These are phyloP conservation scores for Fusarium buxicola DNA, from an alignment of 2,329 filamentous ascomycete species.

Conservation along the genomic window DNA sequence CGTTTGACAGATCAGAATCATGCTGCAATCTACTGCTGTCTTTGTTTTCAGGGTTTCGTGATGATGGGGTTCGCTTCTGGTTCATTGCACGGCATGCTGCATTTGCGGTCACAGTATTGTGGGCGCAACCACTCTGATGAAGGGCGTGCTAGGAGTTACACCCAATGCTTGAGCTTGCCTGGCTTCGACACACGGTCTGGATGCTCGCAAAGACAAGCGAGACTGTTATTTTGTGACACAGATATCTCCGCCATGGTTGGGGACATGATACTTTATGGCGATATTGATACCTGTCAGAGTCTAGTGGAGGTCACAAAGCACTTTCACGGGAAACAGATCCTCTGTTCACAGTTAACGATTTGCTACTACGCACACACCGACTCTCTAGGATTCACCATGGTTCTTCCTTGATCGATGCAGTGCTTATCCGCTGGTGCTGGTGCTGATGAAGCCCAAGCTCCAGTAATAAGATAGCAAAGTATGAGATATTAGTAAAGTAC, in stretches of 20 bases:
- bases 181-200: conserved; percentile 17
- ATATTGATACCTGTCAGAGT: neutral
- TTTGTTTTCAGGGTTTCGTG: conserved; percentile 25
- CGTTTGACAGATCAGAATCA: conserved; percentile 31
- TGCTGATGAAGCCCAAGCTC: conserved; percentile 23
- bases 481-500: conserved; percentile 27
- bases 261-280: neutral
- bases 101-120: conserved; percentile 9
- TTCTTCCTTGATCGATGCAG: conserved; percentile 14
- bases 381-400: conserved; percentile 6
- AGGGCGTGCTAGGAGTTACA: conserved; percentile 14
- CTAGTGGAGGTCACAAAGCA: conserved; percentile 1
- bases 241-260: conserved; percentile 4
- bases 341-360: neutral
- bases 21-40: conserved; percentile 22
- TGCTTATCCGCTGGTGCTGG: conserved; percentile 32
- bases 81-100: conserved; percentile 17
- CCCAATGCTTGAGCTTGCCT: conserved; percentile 14
- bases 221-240: conserved; percentile 15
- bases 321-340: neutral
- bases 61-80: conserved; percentile 32
- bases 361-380: conserved; percentile 14
- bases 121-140: conserved; percentile 5
- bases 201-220: conserved; percentile 33
- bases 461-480: conserved; percentile 22